Percentiles rank a stretch among this genome's conserved stretches.
phyloP scores from a whole-genome alignment of 768 basidiomycete species.

The Xanthoconium stramineum region DNA sequence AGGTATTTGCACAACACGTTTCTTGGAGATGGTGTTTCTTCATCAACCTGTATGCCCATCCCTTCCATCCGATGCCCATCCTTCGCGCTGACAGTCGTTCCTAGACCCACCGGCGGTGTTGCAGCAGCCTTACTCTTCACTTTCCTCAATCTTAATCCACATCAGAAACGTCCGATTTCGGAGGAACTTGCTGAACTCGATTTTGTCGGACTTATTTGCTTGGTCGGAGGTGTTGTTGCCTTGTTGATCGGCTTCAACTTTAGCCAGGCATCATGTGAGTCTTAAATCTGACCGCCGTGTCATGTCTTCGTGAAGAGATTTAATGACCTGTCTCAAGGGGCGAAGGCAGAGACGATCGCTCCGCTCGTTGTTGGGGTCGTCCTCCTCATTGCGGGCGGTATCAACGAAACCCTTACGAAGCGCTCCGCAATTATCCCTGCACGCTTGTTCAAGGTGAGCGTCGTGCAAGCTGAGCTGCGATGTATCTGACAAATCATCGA shows the following conservation, averaged over 20 bases:
- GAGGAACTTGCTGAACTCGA: constrained; percentile 69
- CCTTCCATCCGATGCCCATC: not conserved
- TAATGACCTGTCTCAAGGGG: constrained; percentile 41
- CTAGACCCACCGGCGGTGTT: constrained; percentile 70
- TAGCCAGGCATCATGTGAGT: constrained; percentile 64
- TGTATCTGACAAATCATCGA: not conserved
- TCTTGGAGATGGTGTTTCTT: constrained; percentile 87
- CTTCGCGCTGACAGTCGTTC: not conserved
- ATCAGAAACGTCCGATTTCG: constrained; percentile 51
- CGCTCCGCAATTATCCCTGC: constrained; percentile 73
- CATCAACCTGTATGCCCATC: constrained; percentile 59
- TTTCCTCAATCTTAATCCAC: constrained; percentile 80
- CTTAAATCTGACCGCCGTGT: not conserved
- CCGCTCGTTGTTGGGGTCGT: constrained; percentile 57
- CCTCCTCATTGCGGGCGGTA: constrained; percentile 45
- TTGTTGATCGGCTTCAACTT: constrained; percentile 72
- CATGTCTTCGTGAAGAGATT: not conserved
- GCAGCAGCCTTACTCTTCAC: constrained; percentile 61
- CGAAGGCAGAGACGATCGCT: constrained; percentile 54
- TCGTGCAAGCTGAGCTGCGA: not conserved
- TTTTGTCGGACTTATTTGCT: constrained; percentile 60
- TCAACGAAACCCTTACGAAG: constrained; percentile 61
- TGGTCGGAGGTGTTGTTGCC: constrained; percentile 64
- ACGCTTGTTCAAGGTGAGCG: constrained; percentile 62
- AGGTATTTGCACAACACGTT: constrained; percentile 68